These are phyloP conservation scores for Przewalskia tangutica DNA, from an alignment of 257 asterid species.

Conservation along the genomic window DNA sequence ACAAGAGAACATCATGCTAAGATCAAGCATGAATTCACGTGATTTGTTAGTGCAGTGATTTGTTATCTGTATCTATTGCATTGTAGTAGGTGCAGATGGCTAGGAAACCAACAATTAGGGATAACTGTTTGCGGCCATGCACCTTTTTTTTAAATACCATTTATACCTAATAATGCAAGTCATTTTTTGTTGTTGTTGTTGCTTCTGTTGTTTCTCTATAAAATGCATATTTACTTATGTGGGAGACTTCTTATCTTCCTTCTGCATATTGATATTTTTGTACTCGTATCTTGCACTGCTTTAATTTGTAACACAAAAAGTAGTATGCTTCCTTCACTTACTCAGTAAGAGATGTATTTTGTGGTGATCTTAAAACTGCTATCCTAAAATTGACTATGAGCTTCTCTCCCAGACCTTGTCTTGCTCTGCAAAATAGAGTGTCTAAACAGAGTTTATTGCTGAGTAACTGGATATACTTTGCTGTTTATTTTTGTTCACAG, in stretches of 20 bases:
- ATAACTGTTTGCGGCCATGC: not conserved
- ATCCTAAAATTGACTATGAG: too few relatives aligned
- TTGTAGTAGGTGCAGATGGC: not conserved
- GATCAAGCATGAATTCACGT: not conserved
- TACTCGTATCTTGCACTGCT: not conserved
- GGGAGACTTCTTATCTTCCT: too few relatives aligned
- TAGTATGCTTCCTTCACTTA: too few relatives aligned
- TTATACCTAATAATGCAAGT: not conserved
- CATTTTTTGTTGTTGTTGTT: too few relatives aligned
- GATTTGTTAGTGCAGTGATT: not conserved
- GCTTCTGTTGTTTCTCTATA: too few relatives aligned
- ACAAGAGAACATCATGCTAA: not conserved
- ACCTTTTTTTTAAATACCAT: not conserved
- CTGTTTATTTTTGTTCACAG: not conserved
- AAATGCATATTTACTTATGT: too few relatives aligned
- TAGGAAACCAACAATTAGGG: constrained; percentile 1
- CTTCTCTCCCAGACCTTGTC: not conserved
- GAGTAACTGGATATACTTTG: not conserved
- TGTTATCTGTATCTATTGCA: not conserved
- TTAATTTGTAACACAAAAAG: not conserved
- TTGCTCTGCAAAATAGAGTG: not conserved
- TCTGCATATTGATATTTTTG: too few relatives aligned
- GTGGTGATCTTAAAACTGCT: too few relatives aligned
- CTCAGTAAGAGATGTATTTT: too few relatives aligned
- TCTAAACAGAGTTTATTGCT: not conserved